phyloP scores from a whole-genome alignment of 2,329 filamentous ascomycete species.

The Hypomyces rosellus region DNA sequence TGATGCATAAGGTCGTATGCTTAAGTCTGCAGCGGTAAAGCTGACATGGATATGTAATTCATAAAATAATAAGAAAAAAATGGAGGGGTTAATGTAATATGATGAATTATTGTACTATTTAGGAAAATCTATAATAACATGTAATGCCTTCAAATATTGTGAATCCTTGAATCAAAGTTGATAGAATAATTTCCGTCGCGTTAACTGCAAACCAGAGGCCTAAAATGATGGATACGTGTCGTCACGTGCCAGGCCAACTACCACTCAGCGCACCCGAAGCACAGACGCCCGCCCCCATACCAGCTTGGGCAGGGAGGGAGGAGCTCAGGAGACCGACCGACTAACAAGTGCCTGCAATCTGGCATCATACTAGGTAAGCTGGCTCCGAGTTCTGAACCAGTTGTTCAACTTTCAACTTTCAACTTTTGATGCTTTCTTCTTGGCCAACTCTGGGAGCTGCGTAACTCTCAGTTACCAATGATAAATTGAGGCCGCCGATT shows the following conservation, averaged over 20 bases:
- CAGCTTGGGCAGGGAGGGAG: constrained; percentile 14
- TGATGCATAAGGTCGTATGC: too few species aligned
- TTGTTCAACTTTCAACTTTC: constrained; percentile 11
- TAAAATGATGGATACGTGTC: neutral
- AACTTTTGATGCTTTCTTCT: constrained; percentile 10
- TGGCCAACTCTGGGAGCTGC: constrained; percentile 9
- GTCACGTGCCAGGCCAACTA: constrained; percentile 15
- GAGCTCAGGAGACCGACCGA: constrained; percentile 23
- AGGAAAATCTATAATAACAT: too few species aligned
- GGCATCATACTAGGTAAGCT: constrained; percentile 32
- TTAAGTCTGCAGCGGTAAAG: too few species aligned
- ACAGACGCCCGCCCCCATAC: constrained; percentile 15
- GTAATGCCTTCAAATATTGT: too few species aligned
- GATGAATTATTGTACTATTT: too few species aligned
- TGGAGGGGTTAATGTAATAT: too few species aligned
- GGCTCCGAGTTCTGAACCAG: constrained; percentile 12
- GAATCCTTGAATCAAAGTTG: too few species aligned
- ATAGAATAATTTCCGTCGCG: too few species aligned
- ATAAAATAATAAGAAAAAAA: too few species aligned
- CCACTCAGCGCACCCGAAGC: neutral
- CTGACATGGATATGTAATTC: too few species aligned
- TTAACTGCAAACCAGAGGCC: too few species aligned
- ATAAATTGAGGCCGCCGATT: constrained; percentile 7
- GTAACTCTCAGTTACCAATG: constrained; percentile 9
- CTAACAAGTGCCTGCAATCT: constrained; percentile 34